phyloP scores from a whole-genome alignment of 2,329 filamentous ascomycete genomes.

The Ophiostoma angusticollis region DNA sequence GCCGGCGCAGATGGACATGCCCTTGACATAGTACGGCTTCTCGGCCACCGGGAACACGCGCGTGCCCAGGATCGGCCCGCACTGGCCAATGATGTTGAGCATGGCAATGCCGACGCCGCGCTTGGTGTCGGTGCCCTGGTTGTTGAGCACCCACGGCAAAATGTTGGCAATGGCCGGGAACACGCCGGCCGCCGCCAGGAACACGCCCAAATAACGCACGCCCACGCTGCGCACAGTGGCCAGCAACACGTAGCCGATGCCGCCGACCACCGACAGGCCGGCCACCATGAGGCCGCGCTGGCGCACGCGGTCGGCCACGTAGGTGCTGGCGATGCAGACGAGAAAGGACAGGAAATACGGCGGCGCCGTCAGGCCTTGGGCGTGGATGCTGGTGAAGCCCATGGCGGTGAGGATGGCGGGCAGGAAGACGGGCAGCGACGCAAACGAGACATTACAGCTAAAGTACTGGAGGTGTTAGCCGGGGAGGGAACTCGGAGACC shows the following conservation, averaged over 20 bases:
- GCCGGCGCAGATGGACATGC: slow-evolving; percentile 26
- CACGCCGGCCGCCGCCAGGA: slow-evolving; percentile 31
- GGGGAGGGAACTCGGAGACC: slow-evolving; percentile 17
- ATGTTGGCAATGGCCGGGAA: slow-evolving; percentile 58
- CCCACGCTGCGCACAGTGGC: slow-evolving; percentile 36
- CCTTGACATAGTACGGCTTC: slow-evolving; percentile 25
- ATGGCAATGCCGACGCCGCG: slow-evolving; percentile 51
- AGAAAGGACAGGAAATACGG: slow-evolving; percentile 57
- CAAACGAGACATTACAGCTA: slow-evolving; percentile 25
- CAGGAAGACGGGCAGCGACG: slow-evolving; percentile 45
- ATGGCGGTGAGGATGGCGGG: slow-evolving; percentile 52
- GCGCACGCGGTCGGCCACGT: slow-evolving; percentile 49
- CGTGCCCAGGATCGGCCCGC: slow-evolving; percentile 50
- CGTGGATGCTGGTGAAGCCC: slow-evolving; percentile 53
- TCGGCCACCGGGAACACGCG: slow-evolving; percentile 42
- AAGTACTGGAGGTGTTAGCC: slow-evolving; percentile 17
- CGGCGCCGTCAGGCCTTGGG: slow-evolving; percentile 60
- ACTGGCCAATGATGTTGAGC: slow-evolving; percentile 49
- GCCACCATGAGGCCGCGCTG: slow-evolving; percentile 51
- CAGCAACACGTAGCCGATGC: slow-evolving; percentile 51
- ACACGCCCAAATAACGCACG: slow-evolving; percentile 34
- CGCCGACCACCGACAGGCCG: slow-evolving; percentile 41
- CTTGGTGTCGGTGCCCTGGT: slow-evolving; percentile 54
- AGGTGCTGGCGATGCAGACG: slow-evolving; percentile 47
- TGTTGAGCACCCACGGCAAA: slow-evolving; percentile 57